phyloP scores from a whole-genome alignment of 805 yeast species.

The Isabelozyma heimii region DNA sequence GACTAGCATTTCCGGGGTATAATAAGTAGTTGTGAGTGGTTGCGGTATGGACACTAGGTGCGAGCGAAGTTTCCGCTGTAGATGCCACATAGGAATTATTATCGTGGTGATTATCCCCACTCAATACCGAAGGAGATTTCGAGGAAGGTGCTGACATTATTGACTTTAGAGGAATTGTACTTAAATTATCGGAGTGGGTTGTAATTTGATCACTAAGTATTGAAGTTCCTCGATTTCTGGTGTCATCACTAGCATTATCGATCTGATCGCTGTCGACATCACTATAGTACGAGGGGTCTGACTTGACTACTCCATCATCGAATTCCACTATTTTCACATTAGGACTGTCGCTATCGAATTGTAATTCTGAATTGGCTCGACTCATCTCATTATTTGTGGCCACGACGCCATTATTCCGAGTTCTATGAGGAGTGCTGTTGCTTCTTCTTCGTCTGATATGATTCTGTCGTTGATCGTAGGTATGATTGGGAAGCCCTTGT shows the following conservation, averaged over 20 bases:
- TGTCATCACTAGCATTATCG: slow-evolving; percentile 2
- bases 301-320: slow-evolving; percentile 7
- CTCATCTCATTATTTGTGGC: not conserved
- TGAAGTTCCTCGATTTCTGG: slow-evolving; percentile 5
- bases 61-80: slow-evolving; percentile 50
- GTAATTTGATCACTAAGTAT: slow-evolving; percentile 15
- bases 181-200: slow-evolving; percentile 35
- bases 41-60: slow-evolving; percentile 34
- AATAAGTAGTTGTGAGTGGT: not conserved
- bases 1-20: not conserved
- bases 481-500: slow-evolving; percentile 4
- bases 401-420: slow-evolving; percentile 3
- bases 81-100: slow-evolving; percentile 36
- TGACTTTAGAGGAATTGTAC: slow-evolving; percentile 50
- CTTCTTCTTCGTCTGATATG: slow-evolving; percentile 1
- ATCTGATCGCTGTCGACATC: slow-evolving; percentile 3
- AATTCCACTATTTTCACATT: slow-evolving; percentile 6
- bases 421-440: not conserved
- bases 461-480: not conserved
- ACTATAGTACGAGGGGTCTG: not conserved
- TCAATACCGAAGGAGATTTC: slow-evolving; percentile 37
- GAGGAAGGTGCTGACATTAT: slow-evolving; percentile 40
- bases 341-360: not conserved
- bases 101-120: slow-evolving; percentile 27
- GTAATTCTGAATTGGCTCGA: slow-evolving; percentile 1